Percentiles rank a stretch among this genome's conserved stretches.
These are phyloP conservation scores for Metschnikowia peoriensis DNA, from an alignment of 805 yeast species.

Conservation along the genomic window DNA sequence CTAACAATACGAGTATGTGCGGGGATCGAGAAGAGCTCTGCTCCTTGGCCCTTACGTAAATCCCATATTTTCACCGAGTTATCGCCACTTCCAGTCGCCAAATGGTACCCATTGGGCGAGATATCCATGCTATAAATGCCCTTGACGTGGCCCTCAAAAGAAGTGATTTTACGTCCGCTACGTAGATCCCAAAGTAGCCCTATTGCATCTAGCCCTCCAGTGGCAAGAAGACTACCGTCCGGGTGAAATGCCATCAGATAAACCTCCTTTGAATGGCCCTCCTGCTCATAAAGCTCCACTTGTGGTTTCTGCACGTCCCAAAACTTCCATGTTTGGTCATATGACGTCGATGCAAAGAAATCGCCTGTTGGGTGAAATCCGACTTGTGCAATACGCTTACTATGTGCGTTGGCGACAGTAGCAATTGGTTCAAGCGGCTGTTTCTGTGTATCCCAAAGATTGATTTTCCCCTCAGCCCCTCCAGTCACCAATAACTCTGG, in stretches of 20 bases:
- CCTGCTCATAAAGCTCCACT: constrained; percentile 60
- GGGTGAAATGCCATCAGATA: constrained; percentile 60
- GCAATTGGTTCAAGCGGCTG: constrained; percentile 14
- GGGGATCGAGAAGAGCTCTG: constrained; percentile 52
- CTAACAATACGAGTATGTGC: constrained; percentile 77
- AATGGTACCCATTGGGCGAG: constrained; percentile 69
- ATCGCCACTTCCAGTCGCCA: constrained; percentile 86
- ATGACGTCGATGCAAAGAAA: constrained; percentile 67
- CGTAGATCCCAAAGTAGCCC: constrained; percentile 85
- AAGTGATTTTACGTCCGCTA: constrained; percentile 62
- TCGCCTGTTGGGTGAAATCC: constrained; percentile 64
- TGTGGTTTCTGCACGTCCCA: constrained; percentile 64
- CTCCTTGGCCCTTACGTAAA: constrained; percentile 45
- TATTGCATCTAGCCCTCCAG: constrained; percentile 77
- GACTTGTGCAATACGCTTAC: constrained; percentile 55
- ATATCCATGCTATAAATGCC: constrained; percentile 73
- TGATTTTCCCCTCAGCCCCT: constrained; percentile 38
- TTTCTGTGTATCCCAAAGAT: constrained; percentile 26
- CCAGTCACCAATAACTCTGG: constrained; percentile 28
- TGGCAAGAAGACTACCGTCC: constrained; percentile 74
- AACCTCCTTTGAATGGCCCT: constrained; percentile 81
- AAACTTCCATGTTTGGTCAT: constrained; percentile 82
- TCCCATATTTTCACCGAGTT: constrained; percentile 85
- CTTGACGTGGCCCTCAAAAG: constrained; percentile 64
- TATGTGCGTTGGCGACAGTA: constrained; percentile 31